Percentiles rank a stretch among this genome's conserved stretches.
Conservation (phyloP, 2,329 filamentous ascomycete species). For the Diaporthe aspalathi region DNA sequence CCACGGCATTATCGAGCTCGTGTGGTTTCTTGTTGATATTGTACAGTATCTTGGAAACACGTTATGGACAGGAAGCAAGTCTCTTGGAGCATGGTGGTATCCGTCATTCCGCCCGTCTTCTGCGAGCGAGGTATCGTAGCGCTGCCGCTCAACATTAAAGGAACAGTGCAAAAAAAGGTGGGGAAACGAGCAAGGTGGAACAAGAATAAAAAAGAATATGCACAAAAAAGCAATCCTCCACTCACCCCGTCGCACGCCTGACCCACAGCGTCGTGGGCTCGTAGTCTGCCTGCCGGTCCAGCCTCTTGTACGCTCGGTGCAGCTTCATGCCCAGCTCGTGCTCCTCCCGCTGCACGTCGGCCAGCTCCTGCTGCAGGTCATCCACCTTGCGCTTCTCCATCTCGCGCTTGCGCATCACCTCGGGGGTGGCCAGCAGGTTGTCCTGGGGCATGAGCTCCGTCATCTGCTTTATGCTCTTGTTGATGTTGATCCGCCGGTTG, state of each 20-base stretch:
- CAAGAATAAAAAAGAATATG: background rate
- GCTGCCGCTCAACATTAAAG: slow-evolving; percentile 8
- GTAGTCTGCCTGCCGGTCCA: slow-evolving; percentile 73
- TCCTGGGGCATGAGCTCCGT: slow-evolving; percentile 81
- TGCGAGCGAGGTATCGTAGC: slow-evolving; percentile 18
- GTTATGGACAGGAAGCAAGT: slow-evolving; percentile 28
- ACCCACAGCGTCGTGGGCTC: slow-evolving; percentile 82
- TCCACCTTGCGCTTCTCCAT: slow-evolving; percentile 74
- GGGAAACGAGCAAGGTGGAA: background rate
- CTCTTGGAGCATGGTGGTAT: slow-evolving; percentile 18
- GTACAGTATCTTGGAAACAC: slow-evolving; percentile 25
- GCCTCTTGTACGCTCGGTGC: slow-evolving; percentile 78
- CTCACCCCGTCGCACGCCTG: slow-evolving; percentile 72
- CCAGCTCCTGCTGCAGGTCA: slow-evolving; percentile 72
- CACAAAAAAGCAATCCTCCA: slow-evolving; percentile 15
- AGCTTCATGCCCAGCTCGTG: slow-evolving; percentile 82
- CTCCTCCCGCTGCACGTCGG: slow-evolving; percentile 79
- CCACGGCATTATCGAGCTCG: background rate
- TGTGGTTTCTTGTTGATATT: slow-evolving; percentile 15
- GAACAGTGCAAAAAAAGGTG: background rate
- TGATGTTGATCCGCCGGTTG: slow-evolving; percentile 77
- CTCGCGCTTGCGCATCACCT: slow-evolving; percentile 69
- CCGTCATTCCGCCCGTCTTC: slow-evolving; percentile 9
- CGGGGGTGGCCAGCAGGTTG: slow-evolving; percentile 73
- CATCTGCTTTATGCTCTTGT: slow-evolving; percentile 79